Conservation (phyloP, 2,329 filamentous ascomycete species). For the Helotiales sp. region DNA sequence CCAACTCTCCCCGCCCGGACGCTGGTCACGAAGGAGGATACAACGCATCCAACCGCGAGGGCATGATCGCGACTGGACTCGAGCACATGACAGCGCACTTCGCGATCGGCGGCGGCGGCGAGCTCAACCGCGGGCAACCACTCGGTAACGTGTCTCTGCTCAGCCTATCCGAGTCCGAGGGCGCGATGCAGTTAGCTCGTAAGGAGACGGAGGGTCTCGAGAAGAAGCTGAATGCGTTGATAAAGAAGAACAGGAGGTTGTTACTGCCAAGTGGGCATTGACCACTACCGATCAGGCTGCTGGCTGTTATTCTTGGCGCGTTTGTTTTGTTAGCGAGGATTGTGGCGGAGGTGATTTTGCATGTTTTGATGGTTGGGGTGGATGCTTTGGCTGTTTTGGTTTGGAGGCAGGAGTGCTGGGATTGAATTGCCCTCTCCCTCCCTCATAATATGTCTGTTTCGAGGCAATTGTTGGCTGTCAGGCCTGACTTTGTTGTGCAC, state of each 20-base stretch:
- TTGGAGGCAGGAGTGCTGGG: constrained; percentile 15
- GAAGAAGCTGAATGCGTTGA: constrained; percentile 62
- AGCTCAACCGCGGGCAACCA: constrained; percentile 39
- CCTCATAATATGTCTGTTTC: not conserved
- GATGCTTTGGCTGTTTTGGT: constrained; percentile 5
- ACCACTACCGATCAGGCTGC: constrained; percentile 25
- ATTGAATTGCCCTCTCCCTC: not conserved
- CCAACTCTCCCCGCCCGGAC: constrained; percentile 22
- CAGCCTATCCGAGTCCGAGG: constrained; percentile 67
- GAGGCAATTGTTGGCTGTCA: not conserved
- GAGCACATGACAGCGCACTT: constrained; percentile 44
- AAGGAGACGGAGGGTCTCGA: constrained; percentile 67
- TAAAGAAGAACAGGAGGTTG: constrained; percentile 64
- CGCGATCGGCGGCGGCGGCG: constrained; percentile 35
- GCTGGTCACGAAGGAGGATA: constrained; percentile 31
- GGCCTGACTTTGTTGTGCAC: not conserved
- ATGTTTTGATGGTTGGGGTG: constrained; percentile 8
- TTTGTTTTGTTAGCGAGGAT: constrained; percentile 11
- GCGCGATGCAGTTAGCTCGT: constrained; percentile 53
- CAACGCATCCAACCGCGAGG: constrained; percentile 34
- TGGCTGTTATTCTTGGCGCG: constrained; percentile 13
- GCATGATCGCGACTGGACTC: constrained; percentile 39
- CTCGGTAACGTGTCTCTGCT: constrained; percentile 52
- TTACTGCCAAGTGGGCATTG: constrained; percentile 49
- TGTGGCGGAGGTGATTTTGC: constrained; percentile 16